Percentiles rank a stretch among this genome's conserved stretches.
Conservation (phyloP, 139 green algal genomes). For the Dunaliella primolecta region DNA sequence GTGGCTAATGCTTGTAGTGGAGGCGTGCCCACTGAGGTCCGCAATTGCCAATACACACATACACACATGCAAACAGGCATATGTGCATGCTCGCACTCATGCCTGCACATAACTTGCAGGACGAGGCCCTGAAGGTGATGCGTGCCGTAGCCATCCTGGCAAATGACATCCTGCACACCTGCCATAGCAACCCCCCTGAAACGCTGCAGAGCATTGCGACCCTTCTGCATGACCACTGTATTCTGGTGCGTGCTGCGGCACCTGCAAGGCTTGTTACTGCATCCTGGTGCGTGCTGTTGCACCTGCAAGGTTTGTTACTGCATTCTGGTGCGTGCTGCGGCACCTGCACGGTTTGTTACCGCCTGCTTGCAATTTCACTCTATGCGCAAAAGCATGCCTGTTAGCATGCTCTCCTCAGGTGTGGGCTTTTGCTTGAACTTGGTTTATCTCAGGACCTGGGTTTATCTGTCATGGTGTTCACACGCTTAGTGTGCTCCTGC, state of each 20-base stretch:
- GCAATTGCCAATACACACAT: too few species aligned
- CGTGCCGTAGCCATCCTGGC: constrained; percentile 30
- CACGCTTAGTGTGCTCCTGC: too few species aligned
- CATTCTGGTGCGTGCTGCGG: not conserved
- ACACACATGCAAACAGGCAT: too few species aligned
- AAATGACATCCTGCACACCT: constrained; percentile 29
- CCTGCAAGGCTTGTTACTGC: not conserved
- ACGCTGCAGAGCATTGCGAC: constrained; percentile 28
- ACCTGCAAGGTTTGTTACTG: not conserved
- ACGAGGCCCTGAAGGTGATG: constrained; percentile 25
- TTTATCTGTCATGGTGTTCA: too few species aligned
- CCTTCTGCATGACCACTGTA: constrained; percentile 51
- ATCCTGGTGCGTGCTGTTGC: not conserved
- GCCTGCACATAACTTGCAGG: constrained; percentile 14
- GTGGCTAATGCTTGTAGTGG: too few species aligned
- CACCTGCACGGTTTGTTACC: not conserved
- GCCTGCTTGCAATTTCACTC: too few species aligned
- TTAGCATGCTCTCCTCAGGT: too few species aligned
- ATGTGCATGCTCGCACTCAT: not conserved
- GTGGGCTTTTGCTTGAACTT: too few species aligned
- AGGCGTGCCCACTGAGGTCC: too few species aligned
- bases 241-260: constrained; percentile 37
- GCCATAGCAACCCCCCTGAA: constrained; percentile 17
- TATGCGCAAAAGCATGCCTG: too few species aligned
- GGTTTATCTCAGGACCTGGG: too few species aligned